Conservation (phyloP, 2,329 filamentous ascomycete species). For the Stylonectria norvegica region DNA sequence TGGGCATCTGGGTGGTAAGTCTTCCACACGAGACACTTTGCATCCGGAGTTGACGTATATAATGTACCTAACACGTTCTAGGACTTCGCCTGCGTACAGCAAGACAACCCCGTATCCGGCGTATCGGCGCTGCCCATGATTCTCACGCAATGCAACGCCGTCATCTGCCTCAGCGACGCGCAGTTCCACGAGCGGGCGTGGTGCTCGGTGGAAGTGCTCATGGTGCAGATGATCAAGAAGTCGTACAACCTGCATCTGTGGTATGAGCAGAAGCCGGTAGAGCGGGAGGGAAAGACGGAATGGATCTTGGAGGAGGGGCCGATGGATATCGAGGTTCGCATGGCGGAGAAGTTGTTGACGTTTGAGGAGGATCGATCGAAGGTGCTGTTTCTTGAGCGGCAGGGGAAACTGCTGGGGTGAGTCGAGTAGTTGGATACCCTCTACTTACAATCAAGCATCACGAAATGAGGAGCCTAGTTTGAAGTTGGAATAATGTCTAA, state of each 20-base stretch:
- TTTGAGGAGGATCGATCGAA: constrained; percentile 23
- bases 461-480: too few relatives aligned
- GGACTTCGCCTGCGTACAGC: constrained; percentile 39
- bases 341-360: constrained; percentile 15
- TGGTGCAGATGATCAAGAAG: constrained; percentile 30
- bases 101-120: constrained; percentile 31
- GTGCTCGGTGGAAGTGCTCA: constrained; percentile 36
- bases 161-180: constrained; percentile 37
- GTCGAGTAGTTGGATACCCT: too few relatives aligned
- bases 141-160: constrained; percentile 37
- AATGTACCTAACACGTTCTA: constrained; percentile 8
- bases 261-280: constrained; percentile 25
- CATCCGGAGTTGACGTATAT: not conserved
- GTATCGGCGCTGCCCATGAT: constrained; percentile 35
- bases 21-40: not conserved
- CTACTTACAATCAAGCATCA: too few relatives aligned
- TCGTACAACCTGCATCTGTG: constrained; percentile 33
- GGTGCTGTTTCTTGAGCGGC: constrained; percentile 25
- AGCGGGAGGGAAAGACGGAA: not conserved
- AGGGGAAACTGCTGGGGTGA: constrained; percentile 19
- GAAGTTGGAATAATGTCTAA: too few relatives aligned
- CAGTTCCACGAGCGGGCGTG: constrained; percentile 36
- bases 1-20: constrained; percentile 31
- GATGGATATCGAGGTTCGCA: constrained; percentile 5
- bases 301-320: constrained; percentile 6